These are phyloP conservation scores for Populus davidiana DNA, from an alignment of 345 rosid species.

Conservation along the genomic window DNA sequence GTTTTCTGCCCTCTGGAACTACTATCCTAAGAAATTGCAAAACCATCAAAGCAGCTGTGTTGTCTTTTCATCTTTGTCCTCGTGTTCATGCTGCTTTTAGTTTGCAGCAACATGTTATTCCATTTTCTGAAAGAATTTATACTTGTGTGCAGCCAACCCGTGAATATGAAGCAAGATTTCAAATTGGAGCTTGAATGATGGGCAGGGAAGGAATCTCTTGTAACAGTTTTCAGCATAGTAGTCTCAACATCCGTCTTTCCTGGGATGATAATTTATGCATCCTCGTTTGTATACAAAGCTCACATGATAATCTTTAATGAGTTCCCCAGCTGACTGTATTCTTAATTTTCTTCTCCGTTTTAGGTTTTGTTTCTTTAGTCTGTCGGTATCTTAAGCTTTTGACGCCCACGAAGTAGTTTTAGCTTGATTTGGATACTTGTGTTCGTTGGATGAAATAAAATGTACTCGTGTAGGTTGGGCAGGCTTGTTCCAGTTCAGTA, in stretches of 20 bases:
- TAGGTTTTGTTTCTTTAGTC: neutral
- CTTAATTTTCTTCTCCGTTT: neutral
- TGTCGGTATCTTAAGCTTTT: neutral
- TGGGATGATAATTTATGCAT: neutral
- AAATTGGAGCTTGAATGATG: neutral
- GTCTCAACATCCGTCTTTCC: neutral
- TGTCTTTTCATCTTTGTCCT: neutral
- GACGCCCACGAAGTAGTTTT: neutral
- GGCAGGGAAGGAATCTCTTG: neutral
- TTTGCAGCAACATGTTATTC: neutral
- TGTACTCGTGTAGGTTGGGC: neutral
- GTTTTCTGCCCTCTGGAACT: neutral
- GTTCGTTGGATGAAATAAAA: neutral
- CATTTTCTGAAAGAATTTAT: neutral
- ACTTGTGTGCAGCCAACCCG: neutral
- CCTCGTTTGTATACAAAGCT: neutral
- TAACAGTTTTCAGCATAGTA: neutral
- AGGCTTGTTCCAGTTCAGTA: neutral
- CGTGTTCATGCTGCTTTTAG: neutral
- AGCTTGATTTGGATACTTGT: neutral
- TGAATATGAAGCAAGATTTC: neutral
- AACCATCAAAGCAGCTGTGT: neutral
- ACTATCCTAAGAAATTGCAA: neutral
- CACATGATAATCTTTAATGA: neutral
- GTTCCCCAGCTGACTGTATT: neutral